These are phyloP conservation scores for Salisapilia sapeloensis DNA, from an alignment of 352 stramenopile species.

Conservation along the genomic window DNA sequence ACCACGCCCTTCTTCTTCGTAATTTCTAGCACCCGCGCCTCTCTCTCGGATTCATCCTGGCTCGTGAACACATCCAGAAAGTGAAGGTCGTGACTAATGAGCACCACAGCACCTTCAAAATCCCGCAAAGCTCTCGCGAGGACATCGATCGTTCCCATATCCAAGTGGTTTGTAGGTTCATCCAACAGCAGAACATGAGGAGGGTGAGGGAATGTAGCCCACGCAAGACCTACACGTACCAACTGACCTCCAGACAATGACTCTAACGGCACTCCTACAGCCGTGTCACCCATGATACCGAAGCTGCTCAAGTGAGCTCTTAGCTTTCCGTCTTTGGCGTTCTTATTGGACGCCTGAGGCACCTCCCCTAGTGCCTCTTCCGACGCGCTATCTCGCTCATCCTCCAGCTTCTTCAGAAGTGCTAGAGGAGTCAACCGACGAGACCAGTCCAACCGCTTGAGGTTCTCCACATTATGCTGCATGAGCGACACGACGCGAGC, in stretches of 20 bases:
- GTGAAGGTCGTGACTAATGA: conserved; percentile 51
- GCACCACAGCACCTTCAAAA: conserved; percentile 31
- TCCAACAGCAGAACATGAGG: conserved; percentile 85
- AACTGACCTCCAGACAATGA: conserved; percentile 27
- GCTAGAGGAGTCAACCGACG: conserved; percentile 17
- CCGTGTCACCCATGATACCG: conserved; percentile 18
- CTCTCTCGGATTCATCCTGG: conserved; percentile 1
- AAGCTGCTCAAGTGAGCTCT: conserved; percentile 28
- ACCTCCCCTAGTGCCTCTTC: background rate
- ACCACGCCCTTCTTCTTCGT: conserved; percentile 29
- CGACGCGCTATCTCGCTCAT: conserved; percentile 5
- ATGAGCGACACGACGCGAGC: conserved; percentile 30
- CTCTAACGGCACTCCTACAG: conserved; percentile 12
- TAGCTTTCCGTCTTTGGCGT: conserved; percentile 14
- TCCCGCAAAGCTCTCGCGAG: conserved; percentile 32
- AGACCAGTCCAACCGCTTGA: conserved; percentile 34
- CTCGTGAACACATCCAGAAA: conserved; percentile 32
- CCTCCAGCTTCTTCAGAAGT: conserved; percentile 17
- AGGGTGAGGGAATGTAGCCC: conserved; percentile 60
- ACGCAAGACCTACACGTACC: conserved; percentile 27
- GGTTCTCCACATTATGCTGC: conserved; percentile 45
- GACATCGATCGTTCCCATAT: conserved; percentile 82
- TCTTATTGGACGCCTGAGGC: background rate
- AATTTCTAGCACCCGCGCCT: conserved; percentile 22
- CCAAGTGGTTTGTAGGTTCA: conserved; percentile 86